Conservation (phyloP, 371 early-diverging fungal genomes). For the Scutellospora calospora region DNA sequence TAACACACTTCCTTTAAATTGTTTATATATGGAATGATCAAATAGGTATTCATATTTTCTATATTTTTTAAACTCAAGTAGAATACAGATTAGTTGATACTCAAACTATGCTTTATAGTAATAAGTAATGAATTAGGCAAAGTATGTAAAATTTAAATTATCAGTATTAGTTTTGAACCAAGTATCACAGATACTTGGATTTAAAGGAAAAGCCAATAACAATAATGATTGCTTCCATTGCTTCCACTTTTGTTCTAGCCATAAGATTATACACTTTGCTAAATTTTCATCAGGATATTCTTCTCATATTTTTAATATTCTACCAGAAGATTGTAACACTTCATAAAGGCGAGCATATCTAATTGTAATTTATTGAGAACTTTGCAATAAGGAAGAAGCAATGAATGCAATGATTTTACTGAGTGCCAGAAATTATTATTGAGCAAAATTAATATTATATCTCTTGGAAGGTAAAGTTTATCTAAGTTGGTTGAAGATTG, state of each 20-base stretch:
- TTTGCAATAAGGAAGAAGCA: conserved; percentile 14
- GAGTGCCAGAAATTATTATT: background rate
- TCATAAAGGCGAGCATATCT: conserved; percentile 19
- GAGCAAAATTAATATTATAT: conserved; percentile 1
- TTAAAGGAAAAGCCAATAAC: background rate
- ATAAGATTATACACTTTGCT: background rate
- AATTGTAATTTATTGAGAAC: conserved; percentile 32
- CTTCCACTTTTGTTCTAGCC: background rate
- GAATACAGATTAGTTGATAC: background rate
- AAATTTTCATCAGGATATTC: conserved; percentile 4
- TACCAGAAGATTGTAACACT: conserved; percentile 5
- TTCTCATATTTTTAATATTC: conserved; percentile 4
- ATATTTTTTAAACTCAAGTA: conserved; percentile 31
- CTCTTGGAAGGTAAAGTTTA: background rate
- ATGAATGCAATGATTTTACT: background rate
- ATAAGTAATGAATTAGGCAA: conserved; percentile 4
- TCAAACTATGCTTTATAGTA: conserved; percentile 31
- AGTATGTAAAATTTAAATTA: background rate
- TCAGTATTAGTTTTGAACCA: background rate
- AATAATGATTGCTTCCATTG: background rate
- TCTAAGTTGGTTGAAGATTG: background rate
- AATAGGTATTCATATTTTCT: background rate
- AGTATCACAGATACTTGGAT: background rate
- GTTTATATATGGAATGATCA: conserved; percentile 26
- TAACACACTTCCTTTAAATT: conserved; percentile 23